phyloP scores from a whole-genome alignment of 345 rosid genomes.

The Citrus trifoliata region DNA sequence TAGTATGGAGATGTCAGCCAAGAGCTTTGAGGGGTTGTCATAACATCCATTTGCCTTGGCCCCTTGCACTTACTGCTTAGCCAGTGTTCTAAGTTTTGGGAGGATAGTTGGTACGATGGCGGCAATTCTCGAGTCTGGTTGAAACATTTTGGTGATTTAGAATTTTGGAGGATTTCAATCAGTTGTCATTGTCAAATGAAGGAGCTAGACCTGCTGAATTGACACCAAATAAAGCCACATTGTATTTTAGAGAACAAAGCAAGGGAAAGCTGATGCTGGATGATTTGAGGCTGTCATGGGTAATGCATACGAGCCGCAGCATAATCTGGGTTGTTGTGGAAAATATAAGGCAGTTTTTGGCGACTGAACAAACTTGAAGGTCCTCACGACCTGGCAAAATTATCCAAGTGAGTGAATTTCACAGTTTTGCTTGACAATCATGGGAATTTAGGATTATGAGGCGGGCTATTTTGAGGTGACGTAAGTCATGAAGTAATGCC shows the following conservation, averaged over 20 bases:
- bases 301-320: no score
- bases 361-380: background rate
- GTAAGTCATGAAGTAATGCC: constrained; percentile 25
- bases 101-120: background rate
- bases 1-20: background rate
- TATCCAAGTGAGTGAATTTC: constrained; percentile 1
- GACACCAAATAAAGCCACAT: background rate
- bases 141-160: background rate
- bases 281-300: background rate
- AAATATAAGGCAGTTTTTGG: no score
- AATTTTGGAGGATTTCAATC: background rate
- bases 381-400: background rate
- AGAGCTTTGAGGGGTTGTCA: background rate
- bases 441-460: constrained; percentile 12
- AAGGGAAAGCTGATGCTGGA: background rate
- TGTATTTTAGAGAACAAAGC: background rate
- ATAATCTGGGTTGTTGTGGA: background rate
- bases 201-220: background rate
- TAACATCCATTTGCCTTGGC: no score
- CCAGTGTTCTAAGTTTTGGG: constrained; percentile 2
- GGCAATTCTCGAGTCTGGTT: background rate
- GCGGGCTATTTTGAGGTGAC: constrained; percentile 16
- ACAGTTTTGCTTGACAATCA: constrained; percentile 18
- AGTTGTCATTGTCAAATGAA: background rate
- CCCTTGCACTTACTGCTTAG: background rate